Conservation (phyloP, 805 yeast species). For the Zygosaccharomyces gambellarensis region DNA sequence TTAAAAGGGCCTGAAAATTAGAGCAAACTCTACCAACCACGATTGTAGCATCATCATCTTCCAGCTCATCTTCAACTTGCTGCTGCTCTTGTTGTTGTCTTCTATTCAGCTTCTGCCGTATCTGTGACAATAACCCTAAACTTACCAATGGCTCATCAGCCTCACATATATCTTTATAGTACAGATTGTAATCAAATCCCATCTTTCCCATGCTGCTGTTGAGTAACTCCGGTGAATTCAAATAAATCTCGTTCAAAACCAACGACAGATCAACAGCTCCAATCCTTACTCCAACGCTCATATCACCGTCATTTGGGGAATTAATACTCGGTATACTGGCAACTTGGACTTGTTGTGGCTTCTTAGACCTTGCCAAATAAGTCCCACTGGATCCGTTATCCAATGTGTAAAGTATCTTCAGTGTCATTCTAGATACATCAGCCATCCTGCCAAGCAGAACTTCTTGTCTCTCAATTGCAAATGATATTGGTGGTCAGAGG, state of each 20-base stretch:
- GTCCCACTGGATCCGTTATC: slow-evolving; percentile 28
- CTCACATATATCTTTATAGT: slow-evolving; percentile 34
- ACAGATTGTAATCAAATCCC: slow-evolving; percentile 31
- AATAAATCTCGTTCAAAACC: slow-evolving; percentile 29
- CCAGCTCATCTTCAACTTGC: slow-evolving; percentile 18
- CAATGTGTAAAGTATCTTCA: slow-evolving; percentile 33
- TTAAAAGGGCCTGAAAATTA: slow-evolving; percentile 32
- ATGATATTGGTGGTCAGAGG: neutral
- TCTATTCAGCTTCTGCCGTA: slow-evolving; percentile 21
- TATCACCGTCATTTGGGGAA: slow-evolving; percentile 11
- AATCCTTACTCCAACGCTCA: slow-evolving; percentile 17
- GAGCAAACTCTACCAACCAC: slow-evolving; percentile 36
- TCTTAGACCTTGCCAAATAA: slow-evolving; percentile 32
- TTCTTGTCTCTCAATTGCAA: neutral
- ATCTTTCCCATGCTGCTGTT: slow-evolving; percentile 13
- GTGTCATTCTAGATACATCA: slow-evolving; percentile 25
- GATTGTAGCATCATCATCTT: slow-evolving; percentile 22
- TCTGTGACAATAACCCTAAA: slow-evolving; percentile 32
- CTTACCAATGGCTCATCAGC: slow-evolving; percentile 35
- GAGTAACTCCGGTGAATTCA: slow-evolving; percentile 35
- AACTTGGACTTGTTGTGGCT: slow-evolving; percentile 25
- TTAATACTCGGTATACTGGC: slow-evolving; percentile 26
- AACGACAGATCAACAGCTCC: slow-evolving; percentile 29
- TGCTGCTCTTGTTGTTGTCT: slow-evolving; percentile 8
- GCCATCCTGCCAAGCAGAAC: slow-evolving; percentile 16